phyloP scores from a whole-genome alignment of 2,329 filamentous ascomycete species.

The Diaporthe ilicicola region DNA sequence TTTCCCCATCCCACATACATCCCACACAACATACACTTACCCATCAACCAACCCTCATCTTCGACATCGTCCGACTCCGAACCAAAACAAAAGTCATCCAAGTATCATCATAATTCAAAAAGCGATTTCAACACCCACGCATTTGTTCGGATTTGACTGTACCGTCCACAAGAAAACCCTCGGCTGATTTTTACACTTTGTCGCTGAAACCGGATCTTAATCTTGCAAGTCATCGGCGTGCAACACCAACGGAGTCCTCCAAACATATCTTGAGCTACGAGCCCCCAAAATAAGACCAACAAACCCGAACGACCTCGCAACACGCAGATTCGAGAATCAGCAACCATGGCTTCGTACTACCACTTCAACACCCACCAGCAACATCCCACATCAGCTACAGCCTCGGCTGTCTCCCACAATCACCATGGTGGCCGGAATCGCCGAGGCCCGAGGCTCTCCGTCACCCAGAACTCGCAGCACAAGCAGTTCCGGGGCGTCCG shows the following conservation, averaged over 20 bases:
- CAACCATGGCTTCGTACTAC: constrained; percentile 69
- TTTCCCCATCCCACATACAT: constrained; percentile 18
- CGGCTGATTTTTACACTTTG: constrained; percentile 25
- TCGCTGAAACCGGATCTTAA: constrained; percentile 16
- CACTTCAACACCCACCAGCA: constrained; percentile 68
- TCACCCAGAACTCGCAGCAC: constrained; percentile 78
- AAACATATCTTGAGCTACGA: constrained; percentile 8
- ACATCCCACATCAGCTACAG: constrained; percentile 62
- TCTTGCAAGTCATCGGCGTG: constrained; percentile 26
- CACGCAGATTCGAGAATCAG: neutral
- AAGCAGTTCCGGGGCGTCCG: constrained; percentile 87
- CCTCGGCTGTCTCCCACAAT: constrained; percentile 70
- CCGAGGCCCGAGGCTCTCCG: constrained; percentile 80
- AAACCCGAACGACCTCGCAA: neutral
- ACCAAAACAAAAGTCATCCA: neutral
- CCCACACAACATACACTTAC: neutral
- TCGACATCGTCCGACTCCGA: neutral
- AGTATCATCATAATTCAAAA: constrained; percentile 5
- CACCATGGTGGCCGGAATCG: constrained; percentile 88
- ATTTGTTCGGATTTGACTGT: neutral
- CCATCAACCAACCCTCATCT: neutral
- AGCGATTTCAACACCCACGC: too few relatives aligned
- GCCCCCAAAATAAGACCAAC: neutral
- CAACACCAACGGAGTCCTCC: neutral
- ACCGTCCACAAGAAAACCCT: neutral